A percentile compares a stretch with the other conserved stretches of the same genome.
phyloP scores from a whole-genome alignment of 2,329 filamentous ascomycete genomes.

The Chalaropsis thielavioides region DNA sequence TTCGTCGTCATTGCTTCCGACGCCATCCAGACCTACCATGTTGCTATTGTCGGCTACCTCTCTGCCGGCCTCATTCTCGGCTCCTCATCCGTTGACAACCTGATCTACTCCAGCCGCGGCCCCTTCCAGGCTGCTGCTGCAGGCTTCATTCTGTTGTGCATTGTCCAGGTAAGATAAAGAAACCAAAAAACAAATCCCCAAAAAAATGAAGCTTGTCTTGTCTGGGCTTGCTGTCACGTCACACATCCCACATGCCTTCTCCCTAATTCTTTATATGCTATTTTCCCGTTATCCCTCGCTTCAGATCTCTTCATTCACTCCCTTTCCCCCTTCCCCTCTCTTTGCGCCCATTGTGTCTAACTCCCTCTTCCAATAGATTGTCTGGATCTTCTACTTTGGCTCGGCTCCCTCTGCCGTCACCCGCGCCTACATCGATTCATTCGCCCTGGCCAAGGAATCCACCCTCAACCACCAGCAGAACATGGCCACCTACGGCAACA shows the following conservation, averaged over 20 bases:
- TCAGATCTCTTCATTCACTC: background rate
- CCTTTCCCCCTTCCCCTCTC: background rate
- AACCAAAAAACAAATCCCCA: background rate
- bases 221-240: slow-evolving; percentile 18
- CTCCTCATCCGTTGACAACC: slow-evolving; percentile 69
- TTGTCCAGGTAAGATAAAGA: slow-evolving; percentile 60
- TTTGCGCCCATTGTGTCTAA: background rate
- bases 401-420: slow-evolving; percentile 76
- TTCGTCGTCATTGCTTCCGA: slow-evolving; percentile 74
- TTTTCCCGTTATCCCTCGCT: background rate
- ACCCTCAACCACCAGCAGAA: slow-evolving; percentile 51
- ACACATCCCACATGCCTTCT: background rate
- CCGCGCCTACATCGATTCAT: slow-evolving; percentile 87
- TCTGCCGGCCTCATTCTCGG: slow-evolving; percentile 70
- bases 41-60: slow-evolving; percentile 80
- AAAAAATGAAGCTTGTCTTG: background rate
- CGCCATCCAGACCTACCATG: slow-evolving; percentile 73
- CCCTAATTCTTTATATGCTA: background rate
- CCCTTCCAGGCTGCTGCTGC: slow-evolving; percentile 76
- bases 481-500: slow-evolving; percentile 60
- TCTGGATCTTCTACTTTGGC: slow-evolving; percentile 99
- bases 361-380: slow-evolving; percentile 43
- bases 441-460: slow-evolving; percentile 80
- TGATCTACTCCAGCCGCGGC: slow-evolving; percentile 62
- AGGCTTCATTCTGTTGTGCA: slow-evolving; percentile 85